Base-by-base conservation (phyloP, 2,329 filamentous ascomycete genomes). In the Phaeosphaeria sp. region DNA sequence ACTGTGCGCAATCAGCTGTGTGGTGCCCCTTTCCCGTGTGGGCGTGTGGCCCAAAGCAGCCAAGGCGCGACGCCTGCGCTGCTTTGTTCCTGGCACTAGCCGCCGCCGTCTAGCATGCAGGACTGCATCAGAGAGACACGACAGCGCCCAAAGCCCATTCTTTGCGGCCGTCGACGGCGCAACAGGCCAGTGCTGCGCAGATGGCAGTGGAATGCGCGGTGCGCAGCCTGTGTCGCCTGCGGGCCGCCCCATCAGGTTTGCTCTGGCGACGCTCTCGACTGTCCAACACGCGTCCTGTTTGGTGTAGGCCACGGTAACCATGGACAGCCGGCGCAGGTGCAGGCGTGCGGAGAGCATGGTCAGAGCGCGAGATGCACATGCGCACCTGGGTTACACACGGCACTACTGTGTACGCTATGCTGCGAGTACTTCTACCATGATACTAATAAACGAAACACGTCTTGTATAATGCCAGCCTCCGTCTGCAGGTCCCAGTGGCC, bases 231-330 rank as follows among this genome's bases (percentile, higher is more conserved):
- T 36, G 25, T 27, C 25, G 25, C 25, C 25, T 50, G 47, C 47
- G 27, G 47, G 27, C 27, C 47, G 47, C 48, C 48, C 48, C 48
- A 41, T 50, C 48, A 36, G 30, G 30, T 11, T 15, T 13, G 30
- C 30, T 42, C 48, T 23, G n/a, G n/a, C 33, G 48, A 42, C 33
- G 33, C 33, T 41, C 48, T n/a, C n/a, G n/a, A n/a, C n/a, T n/a
- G n/a, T n/a, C 33, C 48, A 50, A 50, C 48, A 50, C 48, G 48
- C 48, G 48, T 41, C 48, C 33, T 44, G 50, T 52, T 17, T 52
- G 50, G 39, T 46, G 33, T 39, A 21, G 33, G 17, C 22, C 21
- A 25, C 20, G 48, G 30, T 50, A 36, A 23, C 42, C 42, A 44
- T 44, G 42, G 42, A 9, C 25, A 9, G 25, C 25, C 4, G 25